Evolutionary conservation across 495 filamentous ascomycete genomes (phyloP), one percentile per base, ranked within the genome.

Genomic region (Xanthoparmelia taractica): DNA sequence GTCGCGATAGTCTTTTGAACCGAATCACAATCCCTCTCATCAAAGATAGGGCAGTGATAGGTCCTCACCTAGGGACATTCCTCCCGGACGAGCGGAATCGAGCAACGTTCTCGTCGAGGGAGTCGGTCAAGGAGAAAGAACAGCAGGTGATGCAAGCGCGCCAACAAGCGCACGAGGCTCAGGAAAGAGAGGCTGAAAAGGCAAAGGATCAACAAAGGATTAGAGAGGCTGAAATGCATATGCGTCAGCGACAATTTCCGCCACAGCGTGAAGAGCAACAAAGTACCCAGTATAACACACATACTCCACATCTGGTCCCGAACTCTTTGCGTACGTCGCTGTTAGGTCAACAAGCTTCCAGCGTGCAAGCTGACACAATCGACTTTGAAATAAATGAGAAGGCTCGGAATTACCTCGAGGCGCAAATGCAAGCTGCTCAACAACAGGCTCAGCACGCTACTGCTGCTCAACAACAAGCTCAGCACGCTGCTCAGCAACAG

Each of bases 281-380:
- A 66, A 72, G 66, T 25, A 74, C 73, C 59, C 73, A 70, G 60
- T 75, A 65, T 29, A 76, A 78, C 50, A 78, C 77, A 54, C 67
- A 71, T 36, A 70, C 72, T 45, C 71, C 67, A 29, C 73, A 72
- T 59, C 67, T 62, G n/a, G 73, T 72, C 45, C 72, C 73, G 34
- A 68, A 70, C 27, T 65, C 69, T 57, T 68, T 73, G 54, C 65
- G 61, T 40, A 66, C 69, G 31, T 66, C 61, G 17, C 67, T 70
- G 60, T 55, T 63, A 36, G 65, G 66, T 60, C 68, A 65, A 59
- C 67, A 65, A 41, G 37, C 73, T 27, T 66, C 54, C 41, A 40
- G 50, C 25, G 34, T 31, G 8, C 58, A 60, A 43, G 25, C 58
- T 15, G 41, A 43, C 7, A 60, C 43, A 18, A 60, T 60, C 34